These are phyloP conservation scores for Trichoderma endophyticum DNA, from an alignment of 2,329 filamentous ascomycete genomes.

Conservation along the genomic window DNA sequence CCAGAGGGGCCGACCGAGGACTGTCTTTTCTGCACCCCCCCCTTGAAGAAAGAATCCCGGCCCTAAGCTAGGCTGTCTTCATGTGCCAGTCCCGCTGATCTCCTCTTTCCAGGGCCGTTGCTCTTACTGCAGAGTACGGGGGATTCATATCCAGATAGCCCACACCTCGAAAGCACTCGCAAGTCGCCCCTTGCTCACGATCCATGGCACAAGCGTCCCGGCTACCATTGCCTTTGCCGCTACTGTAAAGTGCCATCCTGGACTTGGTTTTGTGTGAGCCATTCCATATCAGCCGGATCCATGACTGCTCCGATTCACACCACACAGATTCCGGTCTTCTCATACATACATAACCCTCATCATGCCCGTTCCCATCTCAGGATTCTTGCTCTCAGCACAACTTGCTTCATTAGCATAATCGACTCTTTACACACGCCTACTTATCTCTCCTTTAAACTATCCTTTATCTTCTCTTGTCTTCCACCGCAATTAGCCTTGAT, in stretches of 20 bases:
- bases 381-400: constrained; percentile 12
- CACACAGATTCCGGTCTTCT: constrained; percentile 13
- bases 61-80: constrained; percentile 16
- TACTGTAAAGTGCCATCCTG: constrained; percentile 14
- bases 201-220: constrained; percentile 19
- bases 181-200: constrained; percentile 17
- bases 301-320: constrained; percentile 15
- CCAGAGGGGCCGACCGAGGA: constrained; percentile 7
- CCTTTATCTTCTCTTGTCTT: neutral
- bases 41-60: constrained; percentile 10
- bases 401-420: constrained; percentile 11
- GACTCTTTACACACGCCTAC: neutral
- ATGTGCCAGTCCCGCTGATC: constrained; percentile 21
- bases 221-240: constrained; percentile 17
- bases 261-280: constrained; percentile 13
- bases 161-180: constrained; percentile 12
- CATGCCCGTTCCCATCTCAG: constrained; percentile 19
- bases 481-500: neutral
- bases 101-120: constrained; percentile 16
- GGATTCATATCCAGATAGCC: constrained; percentile 19
- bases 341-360: constrained; percentile 28
- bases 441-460: neutral
- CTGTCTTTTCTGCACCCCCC: constrained; percentile 3
- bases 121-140: constrained; percentile 17
- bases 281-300: constrained; percentile 19